Base-by-base conservation (phyloP, 2,329 filamentous ascomycete genomes). In the Chaetomium sp. region DNA sequence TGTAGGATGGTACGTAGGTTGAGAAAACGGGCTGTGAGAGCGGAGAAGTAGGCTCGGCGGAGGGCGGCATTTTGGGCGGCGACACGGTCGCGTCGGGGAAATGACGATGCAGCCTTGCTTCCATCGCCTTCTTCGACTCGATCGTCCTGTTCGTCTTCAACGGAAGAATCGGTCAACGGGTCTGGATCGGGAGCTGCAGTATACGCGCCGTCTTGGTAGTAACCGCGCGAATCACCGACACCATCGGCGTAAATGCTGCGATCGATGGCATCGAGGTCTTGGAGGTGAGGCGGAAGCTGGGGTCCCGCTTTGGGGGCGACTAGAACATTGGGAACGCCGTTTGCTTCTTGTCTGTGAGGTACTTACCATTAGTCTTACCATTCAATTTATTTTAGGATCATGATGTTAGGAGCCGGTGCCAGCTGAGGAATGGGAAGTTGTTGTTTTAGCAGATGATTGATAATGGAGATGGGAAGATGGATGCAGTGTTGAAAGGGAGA, bases 161-260 rank as follows among this genome's bases (percentile, higher is more conserved):
- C 58, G 34, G 68, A 57, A 34, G 59, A 45, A 10, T 36, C 6
- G n/a, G n/a, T 51, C 11, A 54, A 61, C 1, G 49, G 52, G 34
- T 70, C 65, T 14, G 68, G 62, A 10, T 76, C 72, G 0, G 81
- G 78, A 2, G 79, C 75, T 4, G 85, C 87, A 32, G 86, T 82
- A 68, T 90, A 96, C 40, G 89, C 87, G 49, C 90, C 91, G 62
- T 95, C 88, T 12, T 84, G 75, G 68, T 89, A 94, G 66, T 82
- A 85, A 9, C 86, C 87, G 54, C 79, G 72, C 27, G 76, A 73
- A 64, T 86, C 81, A 52, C 78, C 77, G 19, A 70, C 59, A 5
- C 76, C 76, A 55, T 74, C 67, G 7, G 74, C 65, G 64, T 84
- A 83, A 43, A 79, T 74, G 36, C 66, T 68, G 50, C 71, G 68